A percentile compares a stretch with the other conserved stretches of the same genome.
phyloP scores from a whole-genome alignment of 2,329 filamentous ascomycete species.

The Graphiopsis chlorocephala region DNA sequence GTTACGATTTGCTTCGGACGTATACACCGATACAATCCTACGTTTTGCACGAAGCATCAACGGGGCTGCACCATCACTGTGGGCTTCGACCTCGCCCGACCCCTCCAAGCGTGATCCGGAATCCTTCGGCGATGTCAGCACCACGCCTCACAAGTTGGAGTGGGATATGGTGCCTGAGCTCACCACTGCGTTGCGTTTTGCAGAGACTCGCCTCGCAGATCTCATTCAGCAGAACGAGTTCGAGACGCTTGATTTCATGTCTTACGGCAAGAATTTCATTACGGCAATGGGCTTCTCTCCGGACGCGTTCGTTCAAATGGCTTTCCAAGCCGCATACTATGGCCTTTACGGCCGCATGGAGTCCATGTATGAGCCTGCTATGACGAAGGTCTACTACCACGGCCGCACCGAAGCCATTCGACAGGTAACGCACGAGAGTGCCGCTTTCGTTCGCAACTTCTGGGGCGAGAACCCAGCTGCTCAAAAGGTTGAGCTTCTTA shows the following conservation, averaged over 20 bases:
- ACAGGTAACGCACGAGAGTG: slow-evolving; percentile 75
- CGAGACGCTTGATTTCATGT: slow-evolving; percentile 79
- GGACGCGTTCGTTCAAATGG: slow-evolving; percentile 98
- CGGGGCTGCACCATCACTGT: slow-evolving; percentile 83
- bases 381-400: slow-evolving; percentile 94
- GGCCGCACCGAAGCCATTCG: slow-evolving; percentile 93
- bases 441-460: slow-evolving; percentile 89
- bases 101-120: slow-evolving; percentile 87
- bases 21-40: slow-evolving; percentile 97
- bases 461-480: slow-evolving; percentile 86
- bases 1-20: slow-evolving; percentile 88
- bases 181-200: slow-evolving; percentile 86
- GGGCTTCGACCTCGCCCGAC: slow-evolving; percentile 87
- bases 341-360: slow-evolving; percentile 91
- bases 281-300: slow-evolving; percentile 95
- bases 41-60: slow-evolving; percentile 95
- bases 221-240: slow-evolving; percentile 97
- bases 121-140: slow-evolving; percentile 89
- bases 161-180: slow-evolving; percentile 97
- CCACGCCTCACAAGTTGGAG: slow-evolving; percentile 91
- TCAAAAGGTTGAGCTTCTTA: slow-evolving; percentile 81
- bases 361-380: slow-evolving; percentile 94
- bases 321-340: slow-evolving; percentile 97
- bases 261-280: slow-evolving; percentile 96
- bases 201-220: slow-evolving; percentile 89